A percentile compares a stretch with the other conserved stretches of the same genome.
These are phyloP conservation scores for Jamesozyma lodderae DNA, from an alignment of 805 yeast species.

Conservation along the genomic window DNA sequence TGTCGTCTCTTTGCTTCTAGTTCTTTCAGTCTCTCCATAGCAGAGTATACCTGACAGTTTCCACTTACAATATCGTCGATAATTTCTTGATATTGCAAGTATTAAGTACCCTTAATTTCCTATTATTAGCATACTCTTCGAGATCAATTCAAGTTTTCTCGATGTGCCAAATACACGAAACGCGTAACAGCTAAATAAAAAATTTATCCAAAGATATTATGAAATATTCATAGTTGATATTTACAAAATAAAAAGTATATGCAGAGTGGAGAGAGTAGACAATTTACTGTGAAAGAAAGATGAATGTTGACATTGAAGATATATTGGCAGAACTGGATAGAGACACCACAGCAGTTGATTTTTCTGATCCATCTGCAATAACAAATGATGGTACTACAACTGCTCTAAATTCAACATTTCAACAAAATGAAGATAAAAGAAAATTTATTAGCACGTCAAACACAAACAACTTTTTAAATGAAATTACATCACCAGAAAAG, in stretches of 20 bases:
- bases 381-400: conserved; percentile 12
- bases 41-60: no score
- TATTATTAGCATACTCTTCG: no score
- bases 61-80: no score
- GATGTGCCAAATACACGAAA: not conserved
- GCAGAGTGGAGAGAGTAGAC: no score
- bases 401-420: conserved; percentile 13
- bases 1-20: conserved; percentile 46
- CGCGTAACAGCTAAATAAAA: no score
- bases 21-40: conserved; percentile 31
- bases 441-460: conserved; percentile 4
- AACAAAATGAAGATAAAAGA: conserved; percentile 3
- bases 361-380: conserved; percentile 5
- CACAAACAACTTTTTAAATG: conserved; percentile 4
- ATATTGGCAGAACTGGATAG: conserved; percentile 58
- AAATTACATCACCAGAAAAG: conserved; percentile 11
- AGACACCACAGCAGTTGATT: conserved; percentile 31
- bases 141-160: no score
- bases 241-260: no score
- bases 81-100: no score
- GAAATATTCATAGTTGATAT: no score
- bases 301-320: conserved; percentile 56
- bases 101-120: no score
- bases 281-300: no score
- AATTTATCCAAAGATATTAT: no score